Base-by-base conservation (phyloP, 805 yeast species). In the Phaffomyces opuntiae region DNA sequence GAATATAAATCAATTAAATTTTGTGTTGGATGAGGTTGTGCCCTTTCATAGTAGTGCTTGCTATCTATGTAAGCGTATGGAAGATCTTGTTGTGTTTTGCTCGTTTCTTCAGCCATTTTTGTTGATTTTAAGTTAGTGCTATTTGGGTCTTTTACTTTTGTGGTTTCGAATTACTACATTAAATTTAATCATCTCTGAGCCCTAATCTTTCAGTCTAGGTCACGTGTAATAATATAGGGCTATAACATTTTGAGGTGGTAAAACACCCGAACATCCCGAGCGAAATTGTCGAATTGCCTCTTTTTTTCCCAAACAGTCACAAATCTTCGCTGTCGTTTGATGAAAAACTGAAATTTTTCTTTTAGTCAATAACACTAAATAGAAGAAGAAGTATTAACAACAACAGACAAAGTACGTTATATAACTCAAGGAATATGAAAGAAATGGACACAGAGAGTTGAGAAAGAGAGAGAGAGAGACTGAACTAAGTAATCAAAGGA, bases 1-100 rank as follows among this genome's bases (percentile, higher is more conserved):
- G 81, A 81, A 55, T 88, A 93, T 14, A 84, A 63, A 25, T 77
- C 67, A 19, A 89, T 73, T 43, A 93, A 69, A 63, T 90, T 86
- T 45, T 80, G 77, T 44, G 80, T 59, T 1, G 93, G 89, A n/a
- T 87, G 77, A 6, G 95, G 93, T 34, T 64, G 66, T 4, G 81
- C 68, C 14, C 74, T 67, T 14, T 46, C 36, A 40, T 57, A 58
- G 16, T 21, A 38, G 40, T 53, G 50, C 1, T 59, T 48, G 7
- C 70, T 64, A 51, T 69, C 74, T 31, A 70, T 64, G 54, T 65
- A 70, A 49, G 69, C 68, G 50, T 67, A 70, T 13, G 31, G 61
- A 53, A 33, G 62, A 60, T 42, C 56, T 36, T 39, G 57, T 55
- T 44, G 59, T 52, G 47, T 39, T 13, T 24, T 36, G 5, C 32